phyloP scores from a whole-genome alignment of 139 green algal species.

The Chlamydomonas eustigma region DNA sequence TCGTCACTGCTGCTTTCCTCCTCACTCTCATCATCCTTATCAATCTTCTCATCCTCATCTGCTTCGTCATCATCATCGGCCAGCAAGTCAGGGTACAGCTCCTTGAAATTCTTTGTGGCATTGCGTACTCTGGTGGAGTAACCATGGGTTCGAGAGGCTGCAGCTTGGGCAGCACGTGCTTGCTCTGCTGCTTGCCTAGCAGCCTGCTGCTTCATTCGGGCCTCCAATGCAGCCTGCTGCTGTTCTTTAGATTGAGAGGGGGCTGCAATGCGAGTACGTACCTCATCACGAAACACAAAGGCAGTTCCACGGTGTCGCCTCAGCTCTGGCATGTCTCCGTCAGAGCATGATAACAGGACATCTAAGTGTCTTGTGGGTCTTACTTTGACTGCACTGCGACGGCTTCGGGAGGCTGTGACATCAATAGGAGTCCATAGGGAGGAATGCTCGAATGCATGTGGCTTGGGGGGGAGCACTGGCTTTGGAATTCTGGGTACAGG shows the following conservation, averaged over 20 bases:
- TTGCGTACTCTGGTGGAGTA: slow-evolving; percentile 11
- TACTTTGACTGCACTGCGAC: background rate
- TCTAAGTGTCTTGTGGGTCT: background rate
- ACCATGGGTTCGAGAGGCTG: background rate
- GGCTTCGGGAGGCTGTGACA: background rate
- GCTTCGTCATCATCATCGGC: slow-evolving; percentile 11
- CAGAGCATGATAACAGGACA: slow-evolving; percentile 3
- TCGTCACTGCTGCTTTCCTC: slow-evolving; percentile 3
- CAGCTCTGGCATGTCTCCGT: slow-evolving; percentile 5
- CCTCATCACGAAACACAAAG: background rate
- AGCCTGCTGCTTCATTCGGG: background rate
- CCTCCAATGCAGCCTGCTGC: background rate
- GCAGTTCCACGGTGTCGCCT: background rate
- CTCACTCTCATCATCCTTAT: background rate
- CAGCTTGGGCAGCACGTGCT: background rate
- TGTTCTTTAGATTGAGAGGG: background rate
- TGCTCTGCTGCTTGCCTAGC: background rate
- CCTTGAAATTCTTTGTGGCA: slow-evolving; percentile 9
- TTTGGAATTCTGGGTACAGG: background rate
- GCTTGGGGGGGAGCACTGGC: background rate
- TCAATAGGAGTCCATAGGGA: background rate
- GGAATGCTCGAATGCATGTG: background rate
- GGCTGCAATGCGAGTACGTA: background rate
- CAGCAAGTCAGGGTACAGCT: slow-evolving; percentile 2
- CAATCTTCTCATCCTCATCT: slow-evolving; percentile 13